Evolutionary conservation across 441 rosid genomes (phyloP).

Genomic region (Erodium chrysanthum): DNA sequence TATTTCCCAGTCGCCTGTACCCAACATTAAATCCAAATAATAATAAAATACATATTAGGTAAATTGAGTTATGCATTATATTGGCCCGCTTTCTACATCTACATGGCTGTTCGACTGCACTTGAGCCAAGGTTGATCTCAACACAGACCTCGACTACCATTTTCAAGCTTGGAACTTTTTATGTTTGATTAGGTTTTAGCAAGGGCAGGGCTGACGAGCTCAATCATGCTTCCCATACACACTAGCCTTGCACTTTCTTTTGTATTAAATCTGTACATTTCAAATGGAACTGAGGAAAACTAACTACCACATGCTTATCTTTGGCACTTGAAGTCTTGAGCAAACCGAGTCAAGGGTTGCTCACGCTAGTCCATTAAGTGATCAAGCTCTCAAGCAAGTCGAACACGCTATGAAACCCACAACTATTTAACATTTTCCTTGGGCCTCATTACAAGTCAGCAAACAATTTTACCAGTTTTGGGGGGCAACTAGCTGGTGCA

Average conservation of each 20-base stretch:
- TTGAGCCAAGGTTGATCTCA: not conserved
- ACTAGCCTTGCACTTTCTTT: not conserved
- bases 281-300: too few species aligned
- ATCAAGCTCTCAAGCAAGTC: not conserved
- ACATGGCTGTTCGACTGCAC: not conserved
- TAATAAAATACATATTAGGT: not conserved
- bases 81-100: not conserved
- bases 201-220: not conserved
- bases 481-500: too few species aligned
- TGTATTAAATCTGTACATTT: too few species aligned
- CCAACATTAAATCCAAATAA: not conserved
- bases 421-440: too few species aligned
- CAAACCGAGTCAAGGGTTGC: too few species aligned
- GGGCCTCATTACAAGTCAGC: not conserved
- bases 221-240: not conserved
- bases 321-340: too few species aligned
- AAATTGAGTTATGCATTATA: not conserved
- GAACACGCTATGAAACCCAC: not conserved
- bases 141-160: conserved; percentile 1
- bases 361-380: not conserved
- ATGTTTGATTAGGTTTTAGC: not conserved
- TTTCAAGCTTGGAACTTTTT: not conserved
- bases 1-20: not conserved
- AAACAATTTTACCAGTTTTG: not conserved
- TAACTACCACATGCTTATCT: too few species aligned